Evolutionary conservation across 352 stramenopile genomes (phyloP), one percentile per base, ranked within the genome.

Genomic region (Phytophthora pluvialis): DNA sequence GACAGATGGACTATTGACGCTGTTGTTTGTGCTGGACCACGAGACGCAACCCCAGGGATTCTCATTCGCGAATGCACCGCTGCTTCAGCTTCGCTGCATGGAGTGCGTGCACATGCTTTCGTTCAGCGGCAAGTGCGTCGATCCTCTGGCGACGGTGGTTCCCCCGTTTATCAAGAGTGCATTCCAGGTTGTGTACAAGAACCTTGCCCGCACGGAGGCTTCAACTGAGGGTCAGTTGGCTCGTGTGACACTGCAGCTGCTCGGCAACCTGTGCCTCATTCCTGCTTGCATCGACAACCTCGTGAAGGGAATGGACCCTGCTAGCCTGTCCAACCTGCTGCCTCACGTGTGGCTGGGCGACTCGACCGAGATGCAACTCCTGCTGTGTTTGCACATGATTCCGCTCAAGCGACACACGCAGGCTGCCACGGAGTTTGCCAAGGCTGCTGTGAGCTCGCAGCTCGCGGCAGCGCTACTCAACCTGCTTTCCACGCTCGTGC

Each of bases 311-410:
- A 96, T 96, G 88, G 79, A 96, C 55, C 82, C 88, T 2, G 77
- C 82, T 25, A 85, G 81, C 33, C 64, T 96, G 35, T 79, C 88
- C 0, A 83, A 77, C 28, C 42, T 96, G 28, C 60, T 96, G 16
- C 88, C 88, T 3, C 81, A 90, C 18, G 80, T 94, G 12, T 94
- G 85, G 83, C 66, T 89, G 1, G 86, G 83, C 7, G 86, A 96
- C 50, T 84, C 87, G 25, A 90, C 75, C 7, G 86, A 92, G 60
- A 88, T 96, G 55, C 86, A 96, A 50, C 71, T 96, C 16, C 61
- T 96, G 25, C 49, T 96, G 38, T 94, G 86, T 42, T 75, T 96
- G 33, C 88, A 96, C 62, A 96, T 94, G 86, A 96, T 94, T 48
- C 86, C 86, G 5, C 73, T 96, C 16, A 96, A 96, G 65, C 79